Evolutionary conservation across 768 basidiomycete genomes (phyloP).

Genomic region (Lyophyllum semitale): DNA sequence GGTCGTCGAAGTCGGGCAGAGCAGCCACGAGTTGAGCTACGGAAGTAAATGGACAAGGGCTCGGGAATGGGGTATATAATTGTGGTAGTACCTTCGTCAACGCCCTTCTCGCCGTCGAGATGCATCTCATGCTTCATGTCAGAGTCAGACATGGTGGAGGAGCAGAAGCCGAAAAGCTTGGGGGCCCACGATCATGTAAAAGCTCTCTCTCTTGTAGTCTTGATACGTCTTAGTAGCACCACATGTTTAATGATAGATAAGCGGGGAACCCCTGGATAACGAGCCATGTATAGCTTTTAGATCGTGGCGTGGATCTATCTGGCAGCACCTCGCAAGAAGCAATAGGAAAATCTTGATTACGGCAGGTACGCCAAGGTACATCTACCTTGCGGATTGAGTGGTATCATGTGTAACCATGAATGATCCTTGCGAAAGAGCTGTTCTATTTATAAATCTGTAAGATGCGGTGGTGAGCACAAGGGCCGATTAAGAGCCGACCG

Average conservation of each 20-base stretch:
- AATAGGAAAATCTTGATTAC: not conserved
- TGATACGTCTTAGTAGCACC: slow-evolving; percentile 12
- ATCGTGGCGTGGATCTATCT: slow-evolving; percentile 8
- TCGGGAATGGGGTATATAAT: not conserved
- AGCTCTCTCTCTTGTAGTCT: slow-evolving; percentile 30
- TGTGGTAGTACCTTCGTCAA: slow-evolving; percentile 20
- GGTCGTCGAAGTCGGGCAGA: slow-evolving; percentile 50
- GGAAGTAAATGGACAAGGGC: not conserved
- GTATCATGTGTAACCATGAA: not conserved
- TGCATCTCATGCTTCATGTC: slow-evolving; percentile 27
- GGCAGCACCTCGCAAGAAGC: not conserved
- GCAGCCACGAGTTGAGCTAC: slow-evolving; percentile 28
- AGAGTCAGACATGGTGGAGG: slow-evolving; percentile 34
- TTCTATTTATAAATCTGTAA: too few relatives aligned
- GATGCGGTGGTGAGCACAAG: too few relatives aligned
- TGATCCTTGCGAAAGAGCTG: too few relatives aligned
- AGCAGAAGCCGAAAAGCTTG: slow-evolving; percentile 26
- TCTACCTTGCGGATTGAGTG: not conserved
- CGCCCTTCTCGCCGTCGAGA: slow-evolving; percentile 33
- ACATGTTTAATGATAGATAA: slow-evolving; percentile 23
- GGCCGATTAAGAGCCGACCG: too few relatives aligned
- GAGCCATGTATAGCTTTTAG: slow-evolving; percentile 7
- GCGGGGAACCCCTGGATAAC: not conserved
- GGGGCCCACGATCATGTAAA: slow-evolving; percentile 1
- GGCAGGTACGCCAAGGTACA: not conserved